phyloP scores from a whole-genome alignment of 495 filamentous ascomycete genomes.

The Hapsidospora chrysogenum region DNA sequence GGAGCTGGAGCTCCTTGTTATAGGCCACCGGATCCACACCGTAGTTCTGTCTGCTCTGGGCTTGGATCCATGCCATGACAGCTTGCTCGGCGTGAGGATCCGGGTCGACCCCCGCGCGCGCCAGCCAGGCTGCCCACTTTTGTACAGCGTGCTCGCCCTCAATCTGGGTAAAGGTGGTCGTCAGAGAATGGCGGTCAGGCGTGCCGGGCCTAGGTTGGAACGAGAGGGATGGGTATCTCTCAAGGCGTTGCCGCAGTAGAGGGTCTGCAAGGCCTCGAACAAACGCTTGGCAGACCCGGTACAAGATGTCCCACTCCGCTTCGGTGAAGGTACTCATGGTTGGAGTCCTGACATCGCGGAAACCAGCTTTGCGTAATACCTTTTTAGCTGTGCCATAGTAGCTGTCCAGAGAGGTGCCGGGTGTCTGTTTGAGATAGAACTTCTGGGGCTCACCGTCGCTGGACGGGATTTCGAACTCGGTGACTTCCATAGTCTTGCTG shows the following conservation, averaged over 20 bases:
- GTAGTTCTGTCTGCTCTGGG: slow-evolving; percentile 16
- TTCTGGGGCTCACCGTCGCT: background rate
- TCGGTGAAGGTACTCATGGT: slow-evolving; percentile 16
- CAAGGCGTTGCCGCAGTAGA: slow-evolving; percentile 18
- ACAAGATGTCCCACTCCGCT: slow-evolving; percentile 22
- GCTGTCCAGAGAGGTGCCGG: slow-evolving; percentile 14
- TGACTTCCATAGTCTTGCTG: no score
- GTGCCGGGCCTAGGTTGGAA: slow-evolving; percentile 7
- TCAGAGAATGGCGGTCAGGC: slow-evolving; percentile 22
- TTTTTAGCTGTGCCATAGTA: slow-evolving; percentile 28
- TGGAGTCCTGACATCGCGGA: slow-evolving; percentile 25
- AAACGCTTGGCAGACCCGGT: slow-evolving; percentile 29
- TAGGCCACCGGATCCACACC: slow-evolving; percentile 22
- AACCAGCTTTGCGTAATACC: slow-evolving; percentile 25
- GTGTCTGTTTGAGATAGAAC: slow-evolving; percentile 18
- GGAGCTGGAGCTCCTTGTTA: slow-evolving; percentile 26
- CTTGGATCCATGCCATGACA: slow-evolving; percentile 21
- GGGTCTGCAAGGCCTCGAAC: slow-evolving; percentile 28
- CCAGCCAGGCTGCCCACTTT: slow-evolving; percentile 18
- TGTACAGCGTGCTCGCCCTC: slow-evolving; percentile 31
- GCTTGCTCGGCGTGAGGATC: slow-evolving; percentile 11
- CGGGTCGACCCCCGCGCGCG: no score
- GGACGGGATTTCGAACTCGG: background rate
- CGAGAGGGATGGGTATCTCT: slow-evolving; percentile 20
- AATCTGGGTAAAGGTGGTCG: slow-evolving; percentile 25